Conservation (phyloP, 139 green algal genomes). For the Chloropicon primus region DNA sequence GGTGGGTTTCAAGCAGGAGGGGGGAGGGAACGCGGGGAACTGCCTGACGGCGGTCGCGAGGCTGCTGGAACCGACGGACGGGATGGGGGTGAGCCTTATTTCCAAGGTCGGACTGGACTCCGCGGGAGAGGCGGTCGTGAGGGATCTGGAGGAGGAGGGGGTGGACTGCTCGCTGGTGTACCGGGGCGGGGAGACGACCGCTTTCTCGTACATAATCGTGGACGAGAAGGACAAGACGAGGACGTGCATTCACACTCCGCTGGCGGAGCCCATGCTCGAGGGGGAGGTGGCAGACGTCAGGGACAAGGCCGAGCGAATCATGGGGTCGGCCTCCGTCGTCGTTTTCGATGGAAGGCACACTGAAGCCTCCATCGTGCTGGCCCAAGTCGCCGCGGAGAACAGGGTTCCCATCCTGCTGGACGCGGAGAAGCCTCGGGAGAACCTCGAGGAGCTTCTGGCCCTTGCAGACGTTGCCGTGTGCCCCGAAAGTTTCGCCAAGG, state of each 20-base stretch:
- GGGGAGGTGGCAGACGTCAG: not conserved
- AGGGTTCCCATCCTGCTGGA: not conserved
- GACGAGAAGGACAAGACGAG: not conserved
- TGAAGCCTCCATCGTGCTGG: not conserved
- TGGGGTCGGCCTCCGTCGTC: not conserved
- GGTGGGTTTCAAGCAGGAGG: not conserved
- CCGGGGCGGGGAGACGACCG: not conserved
- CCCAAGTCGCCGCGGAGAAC: not conserved
- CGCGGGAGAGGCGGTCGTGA: not conserved
- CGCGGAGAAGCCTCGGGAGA: not conserved
- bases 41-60: not conserved
- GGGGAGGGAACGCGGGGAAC: not conserved
- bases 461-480: not conserved
- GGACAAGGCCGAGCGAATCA: not conserved
- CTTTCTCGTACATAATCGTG: not conserved
- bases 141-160: not conserved
- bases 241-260: not conserved
- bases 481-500: not conserved
- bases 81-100: not conserved
- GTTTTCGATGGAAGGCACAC: not conserved
- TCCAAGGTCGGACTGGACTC: not conserved
- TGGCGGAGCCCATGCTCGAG: not conserved
- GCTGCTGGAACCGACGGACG: not conserved
- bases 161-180: not conserved
- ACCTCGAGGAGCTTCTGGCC: not conserved